A percentile compares a stretch with the other conserved stretches of the same genome.
phyloP scores from a whole-genome alignment of 805 yeast species.

The Starmerella bacillaris region DNA sequence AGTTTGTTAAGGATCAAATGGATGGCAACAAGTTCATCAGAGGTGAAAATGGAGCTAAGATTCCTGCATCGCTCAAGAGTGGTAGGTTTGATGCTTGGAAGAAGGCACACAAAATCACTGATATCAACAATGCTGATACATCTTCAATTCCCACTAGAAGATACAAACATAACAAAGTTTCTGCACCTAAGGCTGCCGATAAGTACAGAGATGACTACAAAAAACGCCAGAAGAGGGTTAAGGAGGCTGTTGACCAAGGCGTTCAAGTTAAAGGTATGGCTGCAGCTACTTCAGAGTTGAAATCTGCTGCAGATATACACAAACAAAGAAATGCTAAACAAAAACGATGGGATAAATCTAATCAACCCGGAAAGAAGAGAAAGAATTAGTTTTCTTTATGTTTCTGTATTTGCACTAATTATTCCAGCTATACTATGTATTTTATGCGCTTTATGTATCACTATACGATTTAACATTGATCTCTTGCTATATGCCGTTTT shows the following conservation, averaged over 20 bases:
- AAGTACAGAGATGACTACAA: constrained; percentile 73
- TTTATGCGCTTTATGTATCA: no score
- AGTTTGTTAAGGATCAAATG: constrained; percentile 66
- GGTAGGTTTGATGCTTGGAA: constrained; percentile 93
- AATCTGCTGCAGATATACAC: constrained; percentile 55
- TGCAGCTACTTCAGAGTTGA: constrained; percentile 35
- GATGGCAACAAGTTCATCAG: constrained; percentile 55
- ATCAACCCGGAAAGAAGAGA: constrained; percentile 11
- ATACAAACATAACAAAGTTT: constrained; percentile 53
- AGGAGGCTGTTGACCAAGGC: constrained; percentile 63
- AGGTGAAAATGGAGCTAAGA: constrained; percentile 82
- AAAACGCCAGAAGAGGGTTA: constrained; percentile 64
- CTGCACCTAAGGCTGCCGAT: constrained; percentile 85
- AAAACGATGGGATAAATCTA: constrained; percentile 49
- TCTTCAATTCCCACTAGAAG: constrained; percentile 7
- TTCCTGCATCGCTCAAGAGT: constrained; percentile 79
- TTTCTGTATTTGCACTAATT: no score
- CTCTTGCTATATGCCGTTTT: no score
- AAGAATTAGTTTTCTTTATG: neutral
- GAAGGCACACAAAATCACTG: constrained; percentile 37
- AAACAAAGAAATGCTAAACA: constrained; percentile 55
- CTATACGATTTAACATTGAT: no score
- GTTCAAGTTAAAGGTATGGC: constrained; percentile 38
- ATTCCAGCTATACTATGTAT: no score
- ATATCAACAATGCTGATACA: constrained; percentile 26